Conservation (phyloP, 1,284 basidiomycete species). For the Bjerkandera adusta region DNA sequence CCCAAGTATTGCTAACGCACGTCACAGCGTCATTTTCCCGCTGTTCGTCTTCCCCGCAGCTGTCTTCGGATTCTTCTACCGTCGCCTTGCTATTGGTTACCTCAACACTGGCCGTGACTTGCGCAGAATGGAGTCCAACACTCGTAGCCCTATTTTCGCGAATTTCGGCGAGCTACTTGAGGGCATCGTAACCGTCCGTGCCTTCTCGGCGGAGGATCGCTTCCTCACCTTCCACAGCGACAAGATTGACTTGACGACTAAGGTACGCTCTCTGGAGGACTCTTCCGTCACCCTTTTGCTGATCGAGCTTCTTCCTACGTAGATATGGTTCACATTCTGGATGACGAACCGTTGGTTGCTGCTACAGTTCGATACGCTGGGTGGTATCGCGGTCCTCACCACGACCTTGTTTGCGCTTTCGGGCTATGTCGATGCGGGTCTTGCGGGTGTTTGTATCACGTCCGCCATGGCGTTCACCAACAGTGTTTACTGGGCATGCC, state of each 20-base stretch:
- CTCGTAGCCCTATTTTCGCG: conserved; percentile 70
- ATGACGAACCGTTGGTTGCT: conserved; percentile 81
- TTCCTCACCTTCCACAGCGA: conserved; percentile 74
- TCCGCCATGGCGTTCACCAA: conserved; percentile 64
- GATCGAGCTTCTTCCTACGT: conserved; percentile 4
- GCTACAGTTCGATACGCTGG: conserved; percentile 75
- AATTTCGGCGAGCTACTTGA: conserved; percentile 80
- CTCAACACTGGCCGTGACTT: conserved; percentile 76
- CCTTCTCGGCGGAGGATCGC: conserved; percentile 80
- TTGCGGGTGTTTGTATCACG: conserved; percentile 85
- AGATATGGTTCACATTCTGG: conserved; percentile 80
- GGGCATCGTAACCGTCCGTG: conserved; percentile 85
- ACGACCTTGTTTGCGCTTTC: conserved; percentile 78
- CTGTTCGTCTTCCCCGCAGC: conserved; percentile 70
- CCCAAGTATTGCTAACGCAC: too few species aligned
- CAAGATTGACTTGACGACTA: conserved; percentile 64
- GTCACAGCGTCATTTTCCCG: conserved; percentile 59
- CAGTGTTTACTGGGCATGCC: conserved; percentile 69
- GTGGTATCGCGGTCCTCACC: conserved; percentile 59
- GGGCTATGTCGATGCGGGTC: conserved; percentile 66
- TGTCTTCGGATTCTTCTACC: conserved; percentile 63
- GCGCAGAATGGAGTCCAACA: conserved; percentile 76
- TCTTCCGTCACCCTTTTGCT: background rate
- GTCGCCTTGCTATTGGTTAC: conserved; percentile 68
- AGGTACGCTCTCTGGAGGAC: conserved; percentile 36